Conservation (phyloP, 768 basidiomycete species). For the Butyriboletus loyo region DNA sequence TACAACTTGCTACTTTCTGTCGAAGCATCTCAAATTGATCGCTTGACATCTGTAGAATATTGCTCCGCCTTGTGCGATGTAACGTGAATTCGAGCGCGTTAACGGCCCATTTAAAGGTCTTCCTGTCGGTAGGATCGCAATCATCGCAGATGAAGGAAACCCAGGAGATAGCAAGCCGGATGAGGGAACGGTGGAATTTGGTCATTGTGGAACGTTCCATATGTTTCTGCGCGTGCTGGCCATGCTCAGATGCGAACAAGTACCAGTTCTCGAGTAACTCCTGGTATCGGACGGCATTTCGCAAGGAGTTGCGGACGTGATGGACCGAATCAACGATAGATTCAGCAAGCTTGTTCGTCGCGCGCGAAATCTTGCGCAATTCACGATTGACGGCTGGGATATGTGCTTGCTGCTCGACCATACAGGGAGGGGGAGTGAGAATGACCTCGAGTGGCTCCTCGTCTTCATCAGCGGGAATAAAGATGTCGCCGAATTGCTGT, state of each 20-base stretch:
- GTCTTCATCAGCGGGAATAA: conserved; percentile 63
- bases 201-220: conserved; percentile 71
- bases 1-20: conserved; percentile 91
- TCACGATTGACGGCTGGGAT: conserved; percentile 87
- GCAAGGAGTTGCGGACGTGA: conserved; percentile 70
- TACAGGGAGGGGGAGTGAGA: conserved; percentile 44
- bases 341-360: conserved; percentile 87
- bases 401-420: conserved; percentile 85
- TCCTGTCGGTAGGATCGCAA: conserved; percentile 92
- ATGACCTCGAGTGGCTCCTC: conserved; percentile 46
- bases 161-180: conserved; percentile 94
- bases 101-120: conserved; percentile 98
- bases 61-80: conserved; percentile 81
- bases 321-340: conserved; percentile 91
- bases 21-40: conserved; percentile 89
- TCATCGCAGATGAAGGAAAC: conserved; percentile 98
- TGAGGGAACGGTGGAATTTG: conserved; percentile 80
- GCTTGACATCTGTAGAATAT: conserved; percentile 83
- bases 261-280: conserved; percentile 95
- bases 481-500: conserved; percentile 65
- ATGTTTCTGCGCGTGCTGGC: conserved; percentile 82
- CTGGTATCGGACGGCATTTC: conserved; percentile 61
- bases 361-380: conserved; percentile 84
- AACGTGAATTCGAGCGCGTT: conserved; percentile 92
- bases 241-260: conserved; percentile 93